Evolutionary conservation across 1,139 yeast species (phyloP).

Genomic region (Geotrichum aggregatum): DNA sequence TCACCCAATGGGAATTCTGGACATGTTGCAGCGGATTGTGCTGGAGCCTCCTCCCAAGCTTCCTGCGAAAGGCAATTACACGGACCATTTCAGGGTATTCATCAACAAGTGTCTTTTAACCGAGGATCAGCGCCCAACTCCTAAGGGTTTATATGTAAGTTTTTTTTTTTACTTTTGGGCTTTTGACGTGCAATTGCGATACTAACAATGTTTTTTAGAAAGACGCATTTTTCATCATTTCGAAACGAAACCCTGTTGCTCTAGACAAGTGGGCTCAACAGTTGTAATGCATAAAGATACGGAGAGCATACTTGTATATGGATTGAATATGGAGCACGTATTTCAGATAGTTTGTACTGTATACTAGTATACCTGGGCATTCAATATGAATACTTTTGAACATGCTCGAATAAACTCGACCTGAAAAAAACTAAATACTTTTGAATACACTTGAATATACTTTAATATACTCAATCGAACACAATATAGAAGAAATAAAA

Average conservation of each 20-base stretch:
- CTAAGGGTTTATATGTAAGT: constrained; percentile 49
- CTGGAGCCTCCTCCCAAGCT: constrained; percentile 86
- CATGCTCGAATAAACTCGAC: neutral
- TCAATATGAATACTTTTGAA: neutral
- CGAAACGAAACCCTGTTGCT: constrained; percentile 44
- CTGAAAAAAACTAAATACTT: too few relatives aligned
- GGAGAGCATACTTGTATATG: too few relatives aligned
- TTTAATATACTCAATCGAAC: too few relatives aligned
- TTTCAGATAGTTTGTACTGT: too few relatives aligned
- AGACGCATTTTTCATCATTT: constrained; percentile 47
- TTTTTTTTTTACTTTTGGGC: neutral
- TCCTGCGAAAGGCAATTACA: constrained; percentile 42
- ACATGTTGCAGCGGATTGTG: constrained; percentile 83
- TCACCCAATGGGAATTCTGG: constrained; percentile 81
- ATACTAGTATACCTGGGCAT: neutral
- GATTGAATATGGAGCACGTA: too few relatives aligned
- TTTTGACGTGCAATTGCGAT: neutral
- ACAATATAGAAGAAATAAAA: too few relatives aligned
- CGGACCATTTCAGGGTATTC: constrained; percentile 53
- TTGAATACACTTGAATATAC: too few relatives aligned
- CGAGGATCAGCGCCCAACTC: constrained; percentile 58
- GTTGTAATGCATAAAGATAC: constrained; percentile 15
- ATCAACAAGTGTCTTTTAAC: constrained; percentile 69
- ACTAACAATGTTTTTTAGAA: constrained; percentile 23
- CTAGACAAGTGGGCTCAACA: constrained; percentile 50